Base-by-base conservation (phyloP, 495 filamentous ascomycete species). In the Aspergillus conjunctus region DNA sequence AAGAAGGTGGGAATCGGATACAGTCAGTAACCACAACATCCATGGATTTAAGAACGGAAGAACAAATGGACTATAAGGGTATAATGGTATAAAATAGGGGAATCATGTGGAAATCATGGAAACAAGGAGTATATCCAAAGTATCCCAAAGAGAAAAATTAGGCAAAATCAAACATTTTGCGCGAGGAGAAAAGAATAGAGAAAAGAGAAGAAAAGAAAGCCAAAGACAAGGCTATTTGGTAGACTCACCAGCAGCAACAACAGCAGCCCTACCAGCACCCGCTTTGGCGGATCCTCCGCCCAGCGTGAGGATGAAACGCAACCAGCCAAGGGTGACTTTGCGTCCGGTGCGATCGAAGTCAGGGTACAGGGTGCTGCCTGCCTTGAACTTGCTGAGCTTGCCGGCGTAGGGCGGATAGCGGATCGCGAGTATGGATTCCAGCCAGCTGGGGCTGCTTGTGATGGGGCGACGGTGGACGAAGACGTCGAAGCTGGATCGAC, bases 321-420 rank as follows among this genome's bases (percentile, higher is more conserved):
- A 39, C 73, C 77, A 77, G 57, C 76, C 75, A 37, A 79, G 65
- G 58, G 75, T 79, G 54, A 86, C 61, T 63, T 83, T 83, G 7
- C 71, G 71, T 37, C 93, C 92, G 59, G 87, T 77, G 45, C 93
- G 86, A 76, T 96, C 91, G 73, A 97, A 97, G 75, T 93, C 83
- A 41, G 92, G 92, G 66, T 82, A 85, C 60, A 76, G 41, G 2
- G 71, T 74, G 58, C 75, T 86, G 73, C 88, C 82, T 48, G 74
- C 75, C 63, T 80, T 70, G 69, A 88, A 80, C 61, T 83, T 77
- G 64, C 76, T 73, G 49, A 88, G 66, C 71, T 92, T 89, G 55
- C 76, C 83, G 7, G 68, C 73, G 70, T 89, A 93, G 2, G 93
- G 93, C 63, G 91, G 88, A 77, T 97, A 97, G 44, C 93, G 83